Evolutionary conservation across 768 basidiomycete species (phyloP).

Genomic region (Podaxis mareebaensis): DNA sequence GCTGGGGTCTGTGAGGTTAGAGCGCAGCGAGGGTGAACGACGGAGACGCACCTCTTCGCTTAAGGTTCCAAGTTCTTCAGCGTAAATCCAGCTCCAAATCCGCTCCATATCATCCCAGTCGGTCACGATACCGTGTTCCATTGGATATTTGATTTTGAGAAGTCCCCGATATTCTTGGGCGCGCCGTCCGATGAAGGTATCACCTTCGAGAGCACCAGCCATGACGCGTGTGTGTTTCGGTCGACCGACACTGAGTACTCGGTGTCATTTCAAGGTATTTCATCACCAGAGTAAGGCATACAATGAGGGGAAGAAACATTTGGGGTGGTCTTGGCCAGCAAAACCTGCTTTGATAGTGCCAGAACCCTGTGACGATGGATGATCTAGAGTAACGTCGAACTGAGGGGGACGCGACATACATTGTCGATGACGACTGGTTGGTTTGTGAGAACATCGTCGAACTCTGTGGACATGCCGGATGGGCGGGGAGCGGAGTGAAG

Average conservation of each 20-base stretch:
- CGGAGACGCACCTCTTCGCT: constrained; percentile 82
- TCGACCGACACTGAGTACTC: constrained; percentile 76
- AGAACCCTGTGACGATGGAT: constrained; percentile 66
- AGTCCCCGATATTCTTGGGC: constrained; percentile 96
- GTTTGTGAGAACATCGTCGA: constrained; percentile 93
- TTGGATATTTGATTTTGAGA: constrained; percentile 97
- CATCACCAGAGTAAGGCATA: constrained; percentile 51
- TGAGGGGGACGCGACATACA: constrained; percentile 47
- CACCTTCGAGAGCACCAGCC: constrained; percentile 96
- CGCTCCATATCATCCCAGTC: constrained; percentile 99
- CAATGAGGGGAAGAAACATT: constrained; percentile 99
- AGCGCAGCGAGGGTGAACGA: constrained; percentile 16
- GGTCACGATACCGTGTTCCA: constrained; percentile 98
- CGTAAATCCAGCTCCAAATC: constrained; percentile 98
- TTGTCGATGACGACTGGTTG: constrained; percentile 99
- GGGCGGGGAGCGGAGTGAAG: background rate
- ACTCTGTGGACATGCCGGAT: constrained; percentile 74
- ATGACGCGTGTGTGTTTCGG: constrained; percentile 98
- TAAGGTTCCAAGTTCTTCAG: constrained; percentile 91
- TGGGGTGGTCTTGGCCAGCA: constrained; percentile 97
- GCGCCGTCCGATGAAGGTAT: constrained; percentile 92
- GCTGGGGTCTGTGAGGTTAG: constrained; percentile 48
- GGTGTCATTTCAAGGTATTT: constrained; percentile 29
- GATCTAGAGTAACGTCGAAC: constrained; percentile 23
- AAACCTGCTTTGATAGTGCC: constrained; percentile 99